These are phyloP conservation scores for Aspergillus sparsus DNA, from an alignment of 495 filamentous ascomycete species.

Conservation along the genomic window DNA sequence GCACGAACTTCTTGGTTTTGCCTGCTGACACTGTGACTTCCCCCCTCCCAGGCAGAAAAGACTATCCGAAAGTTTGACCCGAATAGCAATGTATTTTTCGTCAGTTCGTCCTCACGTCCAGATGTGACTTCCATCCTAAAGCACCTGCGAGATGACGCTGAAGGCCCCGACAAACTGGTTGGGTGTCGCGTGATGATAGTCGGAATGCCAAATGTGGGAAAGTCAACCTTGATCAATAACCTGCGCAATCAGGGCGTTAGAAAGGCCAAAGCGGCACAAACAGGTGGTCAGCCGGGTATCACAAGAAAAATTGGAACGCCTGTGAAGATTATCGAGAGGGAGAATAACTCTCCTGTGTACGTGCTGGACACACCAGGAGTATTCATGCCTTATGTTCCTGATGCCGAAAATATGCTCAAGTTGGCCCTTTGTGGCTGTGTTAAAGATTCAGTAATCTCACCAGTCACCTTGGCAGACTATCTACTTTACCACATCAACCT, in stretches of 20 bases:
- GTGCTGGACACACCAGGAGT: constrained; percentile 80
- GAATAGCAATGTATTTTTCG: constrained; percentile 64
- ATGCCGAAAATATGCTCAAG: constrained; percentile 88
- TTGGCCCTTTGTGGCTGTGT: constrained; percentile 87
- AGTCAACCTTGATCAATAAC: constrained; percentile 87
- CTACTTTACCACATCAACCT: constrained; percentile 81
- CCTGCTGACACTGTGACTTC: constrained; percentile 3
- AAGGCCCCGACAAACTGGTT: constrained; percentile 53
- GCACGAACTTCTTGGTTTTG: background rate
- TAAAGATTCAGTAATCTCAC: constrained; percentile 79
- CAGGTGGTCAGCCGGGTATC: constrained; percentile 84
- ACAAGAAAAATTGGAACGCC: constrained; percentile 81
- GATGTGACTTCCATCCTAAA: constrained; percentile 57
- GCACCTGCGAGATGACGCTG: constrained; percentile 53
- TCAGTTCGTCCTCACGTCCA: constrained; percentile 50
- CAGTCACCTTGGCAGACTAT: constrained; percentile 81
- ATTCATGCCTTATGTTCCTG: constrained; percentile 86
- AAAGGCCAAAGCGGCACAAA: constrained; percentile 75
- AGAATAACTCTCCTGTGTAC: constrained; percentile 58
- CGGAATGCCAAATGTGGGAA: constrained; percentile 94
- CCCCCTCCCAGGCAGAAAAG: constrained; percentile 35
- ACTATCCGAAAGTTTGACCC: constrained; percentile 60
- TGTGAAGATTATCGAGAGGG: constrained; percentile 73
- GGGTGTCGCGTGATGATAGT: constrained; percentile 83
- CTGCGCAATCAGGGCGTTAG: constrained; percentile 68